These are phyloP conservation scores for Starmerella bombicola DNA, from an alignment of 805 yeast genomes.

Conservation along the genomic window DNA sequence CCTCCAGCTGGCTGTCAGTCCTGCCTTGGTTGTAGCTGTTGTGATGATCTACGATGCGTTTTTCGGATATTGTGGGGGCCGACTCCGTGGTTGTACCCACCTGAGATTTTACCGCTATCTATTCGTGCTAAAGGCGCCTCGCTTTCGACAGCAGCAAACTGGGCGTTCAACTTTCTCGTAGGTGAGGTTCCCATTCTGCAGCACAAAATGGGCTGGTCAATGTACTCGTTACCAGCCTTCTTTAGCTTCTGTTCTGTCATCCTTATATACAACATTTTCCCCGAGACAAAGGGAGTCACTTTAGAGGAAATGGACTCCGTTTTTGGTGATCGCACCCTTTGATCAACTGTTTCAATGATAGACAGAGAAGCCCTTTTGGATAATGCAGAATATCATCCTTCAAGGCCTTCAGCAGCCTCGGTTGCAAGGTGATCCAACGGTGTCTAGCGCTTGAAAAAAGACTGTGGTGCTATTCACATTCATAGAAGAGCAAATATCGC, in stretches of 20 bases:
- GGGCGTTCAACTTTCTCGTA: slow-evolving; percentile 85
- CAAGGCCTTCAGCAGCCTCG: too few relatives aligned
- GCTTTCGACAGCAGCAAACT: slow-evolving; percentile 78
- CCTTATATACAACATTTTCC: slow-evolving; percentile 60
- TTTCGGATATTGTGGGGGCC: slow-evolving; percentile 94
- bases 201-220: slow-evolving; percentile 62
- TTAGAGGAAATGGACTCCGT: slow-evolving; percentile 87
- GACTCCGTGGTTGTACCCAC: slow-evolving; percentile 78
- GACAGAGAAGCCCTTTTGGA: slow-evolving; percentile 8
- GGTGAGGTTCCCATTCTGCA: slow-evolving; percentile 81
- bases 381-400: too few relatives aligned
- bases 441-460: too few relatives aligned
- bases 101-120: slow-evolving; percentile 72
- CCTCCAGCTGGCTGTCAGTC: slow-evolving; percentile 42
- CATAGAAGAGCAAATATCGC: too few relatives aligned
- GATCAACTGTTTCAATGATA: slow-evolving; percentile 19
- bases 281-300: slow-evolving; percentile 81
- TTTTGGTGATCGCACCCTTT: slow-evolving; percentile 51
- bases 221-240: slow-evolving; percentile 69
- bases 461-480: too few relatives aligned
- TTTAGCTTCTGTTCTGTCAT: slow-evolving; percentile 64
- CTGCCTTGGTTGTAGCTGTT: slow-evolving; percentile 57
- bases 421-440: too few relatives aligned
- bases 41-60: slow-evolving; percentile 68
- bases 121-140: slow-evolving; percentile 87